Evolutionary conservation across 2,329 filamentous ascomycete species (phyloP).

Genomic region (Hymenoscyphus salicellus): DNA sequence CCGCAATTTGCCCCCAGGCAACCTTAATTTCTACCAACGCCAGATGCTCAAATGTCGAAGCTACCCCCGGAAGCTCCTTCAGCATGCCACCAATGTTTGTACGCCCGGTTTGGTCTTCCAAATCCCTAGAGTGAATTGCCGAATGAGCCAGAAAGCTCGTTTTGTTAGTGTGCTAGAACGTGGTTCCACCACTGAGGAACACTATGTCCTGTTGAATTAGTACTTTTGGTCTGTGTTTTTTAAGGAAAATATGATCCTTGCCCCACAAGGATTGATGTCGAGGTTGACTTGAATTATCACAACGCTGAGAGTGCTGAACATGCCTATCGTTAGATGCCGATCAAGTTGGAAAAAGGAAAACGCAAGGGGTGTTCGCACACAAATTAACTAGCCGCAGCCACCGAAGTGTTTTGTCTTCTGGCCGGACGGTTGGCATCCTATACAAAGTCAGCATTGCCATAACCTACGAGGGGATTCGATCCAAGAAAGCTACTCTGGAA

Average conservation of each 20-base stretch:
- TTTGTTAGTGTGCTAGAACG: constrained; percentile 18
- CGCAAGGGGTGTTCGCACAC: constrained; percentile 30
- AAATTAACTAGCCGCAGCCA: constrained; percentile 32
- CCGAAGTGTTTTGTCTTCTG: constrained; percentile 36
- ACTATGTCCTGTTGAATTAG: constrained; percentile 11
- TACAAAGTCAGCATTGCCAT: constrained; percentile 25
- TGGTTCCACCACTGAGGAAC: background rate
- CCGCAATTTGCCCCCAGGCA: background rate
- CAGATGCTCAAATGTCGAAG: constrained; percentile 7
- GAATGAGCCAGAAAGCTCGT: constrained; percentile 19
- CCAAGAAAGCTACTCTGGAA: background rate
- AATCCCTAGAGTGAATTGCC: constrained; percentile 16
- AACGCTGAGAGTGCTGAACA: constrained; percentile 7
- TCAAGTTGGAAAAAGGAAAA: constrained; percentile 27
- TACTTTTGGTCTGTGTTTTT: background rate
- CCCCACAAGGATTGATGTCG: background rate
- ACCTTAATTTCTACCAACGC: constrained; percentile 21
- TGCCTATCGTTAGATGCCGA: constrained; percentile 33
- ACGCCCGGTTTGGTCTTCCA: constrained; percentile 15
- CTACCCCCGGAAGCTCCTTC: background rate
- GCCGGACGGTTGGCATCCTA: constrained; percentile 31
- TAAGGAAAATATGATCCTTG: background rate
- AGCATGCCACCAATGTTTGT: constrained; percentile 16
- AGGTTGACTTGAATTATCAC: background rate
- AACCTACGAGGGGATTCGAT: background rate